These are phyloP conservation scores for Ceratocystis ficicola DNA, from an alignment of 2,329 filamentous ascomycete genomes.

Conservation along the genomic window DNA sequence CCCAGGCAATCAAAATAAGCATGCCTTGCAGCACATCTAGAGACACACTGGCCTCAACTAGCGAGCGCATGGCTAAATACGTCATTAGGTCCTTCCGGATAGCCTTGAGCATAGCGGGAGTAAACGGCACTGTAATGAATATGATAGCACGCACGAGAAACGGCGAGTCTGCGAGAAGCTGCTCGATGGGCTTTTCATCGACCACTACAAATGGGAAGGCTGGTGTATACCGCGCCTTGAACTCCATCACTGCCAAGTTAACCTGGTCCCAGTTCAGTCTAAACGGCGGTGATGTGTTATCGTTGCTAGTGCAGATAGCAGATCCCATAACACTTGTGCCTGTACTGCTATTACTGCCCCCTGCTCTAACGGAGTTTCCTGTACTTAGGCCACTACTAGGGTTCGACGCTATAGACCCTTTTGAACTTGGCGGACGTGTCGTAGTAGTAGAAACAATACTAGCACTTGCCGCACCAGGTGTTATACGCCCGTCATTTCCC, in stretches of 20 bases:
- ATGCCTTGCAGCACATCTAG: constrained; percentile 38
- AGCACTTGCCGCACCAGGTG: not conserved
- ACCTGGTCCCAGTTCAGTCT: constrained; percentile 33
- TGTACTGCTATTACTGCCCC: not conserved
- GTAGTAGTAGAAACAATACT: not conserved
- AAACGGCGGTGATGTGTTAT: constrained; percentile 26
- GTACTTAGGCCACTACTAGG: not conserved
- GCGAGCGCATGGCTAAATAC: constrained; percentile 33
- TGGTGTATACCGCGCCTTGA: constrained; percentile 28
- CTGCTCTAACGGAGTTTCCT: not conserved
- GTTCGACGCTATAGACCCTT: constrained; percentile 12
- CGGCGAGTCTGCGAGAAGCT: constrained; percentile 30
- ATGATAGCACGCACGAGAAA: constrained; percentile 33
- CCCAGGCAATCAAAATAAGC: constrained; percentile 38
- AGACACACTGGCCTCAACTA: constrained; percentile 33
- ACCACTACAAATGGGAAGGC: constrained; percentile 33
- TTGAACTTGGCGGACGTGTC: not conserved
- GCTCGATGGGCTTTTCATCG: constrained; percentile 27
- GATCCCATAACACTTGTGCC: not conserved
- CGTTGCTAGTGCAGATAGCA: not conserved
- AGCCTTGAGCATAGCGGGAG: constrained; percentile 27
- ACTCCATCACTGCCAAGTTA: constrained; percentile 29
- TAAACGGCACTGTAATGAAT: constrained; percentile 30
- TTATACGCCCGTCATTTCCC: constrained; percentile 11
- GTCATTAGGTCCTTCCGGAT: constrained; percentile 34